Evolutionary conservation across 208 protist species (phyloP), one percentile per base, ranked within the genome.

Genomic region (Angomonas deanei): DNA sequence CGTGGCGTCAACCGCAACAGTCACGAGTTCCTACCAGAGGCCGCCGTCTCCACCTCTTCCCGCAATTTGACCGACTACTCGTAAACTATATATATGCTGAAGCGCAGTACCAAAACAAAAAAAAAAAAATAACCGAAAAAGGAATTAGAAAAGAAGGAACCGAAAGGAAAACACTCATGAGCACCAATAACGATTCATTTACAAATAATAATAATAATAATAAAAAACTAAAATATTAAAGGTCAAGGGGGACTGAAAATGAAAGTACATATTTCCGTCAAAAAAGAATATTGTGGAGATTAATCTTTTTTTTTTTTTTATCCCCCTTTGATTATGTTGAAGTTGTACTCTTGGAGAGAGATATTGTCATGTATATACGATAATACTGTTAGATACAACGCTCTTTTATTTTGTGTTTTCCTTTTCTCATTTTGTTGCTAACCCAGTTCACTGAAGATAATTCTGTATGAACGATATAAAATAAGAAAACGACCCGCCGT

Each of bases 11-110:
- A 71, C 27, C 48, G 65, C 6, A 30, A 34, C 21, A 32, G 21
- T 39, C 73, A 65, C 50, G 73, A 78, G 53, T 69, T 82, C 34
- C 61, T 84, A 13, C 74, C 67, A 0, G 77, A 84, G 52, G 69
- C 74, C 4, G 74, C 74, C 10, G 78, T 84, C 4, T 84, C 78
- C 4, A 77, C 70, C 21, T 84, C 74, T 4, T 65, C 63, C 32
- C 74, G 78, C n/a, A 56, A 28, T 30, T 28, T 56, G 27, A 23
- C 26, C 8, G 28, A 34, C 3, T 42, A 15, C 34, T 8, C 15
- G 34, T 15, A 42, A 42, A 42, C 8, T 28, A 56, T 28, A 24
- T 56, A 38, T 47, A 38, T 21, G 8, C 8, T 32, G 27, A 27
- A 33, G 31, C 5, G 23, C 3, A 31, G 23, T 34, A 52, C 5